Base-by-base conservation (phyloP, 495 filamentous ascomycete genomes). In the Trichoderma erinaceum region DNA sequence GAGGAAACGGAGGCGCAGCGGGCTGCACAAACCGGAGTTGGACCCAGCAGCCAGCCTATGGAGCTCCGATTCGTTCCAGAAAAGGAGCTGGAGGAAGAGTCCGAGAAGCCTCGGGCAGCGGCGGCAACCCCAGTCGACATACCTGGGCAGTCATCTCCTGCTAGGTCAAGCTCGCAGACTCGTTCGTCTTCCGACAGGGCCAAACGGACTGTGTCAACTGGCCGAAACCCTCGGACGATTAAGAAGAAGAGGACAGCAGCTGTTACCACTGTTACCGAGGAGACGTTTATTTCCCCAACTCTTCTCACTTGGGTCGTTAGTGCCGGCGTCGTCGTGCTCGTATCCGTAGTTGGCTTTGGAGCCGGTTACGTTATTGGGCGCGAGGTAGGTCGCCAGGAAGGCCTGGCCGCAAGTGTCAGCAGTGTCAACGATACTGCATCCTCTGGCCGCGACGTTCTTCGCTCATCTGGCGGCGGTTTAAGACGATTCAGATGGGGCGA, bases 231-330 rank as follows among this genome's bases (percentile, higher is more conserved):
- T 38, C 76, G 81, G 16, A 78, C 80, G 12, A 73, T 76, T 6
- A 89, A 85, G 75, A 90, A 89, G 79, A 85, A 84, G 74, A 79
- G 79, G 43, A 72, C 79, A 67, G 56, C 25, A 35, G 4, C 56
- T 32, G 25, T 23, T 10, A 68, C 66, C 25, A 50, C 70, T 18
- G 74, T 69, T 23, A 61, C 71, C 2, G 78, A 79, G 25, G 76
- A 80, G 18, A 64, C 75, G 13, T 56, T 83, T 32, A 79, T 90
- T 68, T 83, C 81, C 67, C 92, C 92, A 0, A 93, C 92, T 0
- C 77, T 97, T 10, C 82, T 97, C 75, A 96, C 93, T 0, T 96
- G 96, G 91, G 90, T 96, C 3, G 85, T 97, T 46, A 91, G 88
- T 50, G 95, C 95, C 0, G 94, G 95, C 0, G 93, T 97, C 5